phyloP scores from a whole-genome alignment of 1,284 basidiomycete genomes.

The Leccinum solheimii region DNA sequence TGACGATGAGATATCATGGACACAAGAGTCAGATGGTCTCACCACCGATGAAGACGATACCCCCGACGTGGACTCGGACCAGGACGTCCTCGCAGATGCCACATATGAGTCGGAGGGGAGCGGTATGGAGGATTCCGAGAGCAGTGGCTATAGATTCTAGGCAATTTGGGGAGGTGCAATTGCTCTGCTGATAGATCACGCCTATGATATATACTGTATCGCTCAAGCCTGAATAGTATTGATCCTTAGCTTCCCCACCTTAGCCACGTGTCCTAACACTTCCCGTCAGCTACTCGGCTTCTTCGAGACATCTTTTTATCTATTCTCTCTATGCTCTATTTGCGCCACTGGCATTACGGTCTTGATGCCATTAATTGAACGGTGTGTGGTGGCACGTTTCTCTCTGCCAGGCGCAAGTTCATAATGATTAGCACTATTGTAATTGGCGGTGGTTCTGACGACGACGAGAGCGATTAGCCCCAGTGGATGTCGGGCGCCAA shows the following conservation, averaged over 20 bases:
- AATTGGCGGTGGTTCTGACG: constrained; percentile 58
- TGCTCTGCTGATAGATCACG: too few species aligned
- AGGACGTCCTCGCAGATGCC: too few species aligned
- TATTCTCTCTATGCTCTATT: constrained; percentile 63
- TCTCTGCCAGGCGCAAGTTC: constrained; percentile 3
- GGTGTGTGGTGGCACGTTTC: constrained; percentile 44
- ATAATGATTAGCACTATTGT: constrained; percentile 60
- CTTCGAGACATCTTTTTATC: constrained; percentile 79
- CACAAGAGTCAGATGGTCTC: neutral
- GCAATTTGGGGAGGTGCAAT: too few species aligned
- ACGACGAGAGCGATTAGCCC: constrained; percentile 54
- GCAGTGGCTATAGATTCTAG: too few species aligned
- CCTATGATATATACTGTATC: too few species aligned
- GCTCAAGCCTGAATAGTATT: too few species aligned
- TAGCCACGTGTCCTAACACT: too few species aligned
- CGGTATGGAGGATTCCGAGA: too few species aligned
- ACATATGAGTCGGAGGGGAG: too few species aligned
- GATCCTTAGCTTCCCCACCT: neutral
- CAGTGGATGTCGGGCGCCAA: constrained; percentile 31
- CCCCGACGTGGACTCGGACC: too few species aligned
- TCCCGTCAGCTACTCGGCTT: constrained; percentile 58
- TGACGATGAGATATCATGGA: neutral
- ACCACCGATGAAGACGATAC: neutral
- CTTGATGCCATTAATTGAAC: constrained; percentile 93
- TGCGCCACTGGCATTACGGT: constrained; percentile 63